These are phyloP conservation scores for Sporothrix humicola DNA, from an alignment of 2,329 filamentous ascomycete genomes.

Conservation along the genomic window DNA sequence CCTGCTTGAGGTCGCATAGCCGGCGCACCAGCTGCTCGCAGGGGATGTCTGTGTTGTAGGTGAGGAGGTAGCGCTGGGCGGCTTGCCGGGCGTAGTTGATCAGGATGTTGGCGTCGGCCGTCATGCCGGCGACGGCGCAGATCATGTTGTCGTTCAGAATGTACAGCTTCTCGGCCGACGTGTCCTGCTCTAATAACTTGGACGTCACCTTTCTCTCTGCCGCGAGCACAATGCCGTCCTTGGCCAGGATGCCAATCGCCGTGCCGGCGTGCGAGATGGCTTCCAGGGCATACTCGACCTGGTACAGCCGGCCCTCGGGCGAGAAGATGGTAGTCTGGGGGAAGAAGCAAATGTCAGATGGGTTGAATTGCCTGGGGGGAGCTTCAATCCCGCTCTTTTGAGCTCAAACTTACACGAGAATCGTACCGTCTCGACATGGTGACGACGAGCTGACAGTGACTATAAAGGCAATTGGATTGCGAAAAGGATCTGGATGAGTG, in stretches of 20 bases:
- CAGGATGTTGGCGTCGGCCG: conserved; percentile 98
- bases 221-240: conserved; percentile 97
- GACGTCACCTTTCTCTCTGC: conserved; percentile 99
- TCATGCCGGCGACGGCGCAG: conserved; percentile 98
- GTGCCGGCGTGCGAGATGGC: conserved; percentile 98
- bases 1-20: conserved; percentile 97
- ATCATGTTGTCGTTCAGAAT: conserved; percentile 99
- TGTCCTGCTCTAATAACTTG: conserved; percentile 98
- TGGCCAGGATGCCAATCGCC: conserved; percentile 92
- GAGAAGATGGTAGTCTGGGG: conserved; percentile 98
- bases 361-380: background rate
- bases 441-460: conserved; percentile 15
- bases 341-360: background rate
- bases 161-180: conserved; percentile 99
- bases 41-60: conserved; percentile 99
- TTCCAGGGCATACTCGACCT: conserved; percentile 98
- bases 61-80: conserved; percentile 95
- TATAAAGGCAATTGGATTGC: background rate
- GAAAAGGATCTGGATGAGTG: background rate
- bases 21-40: conserved; percentile 98
- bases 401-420: conserved; percentile 74
- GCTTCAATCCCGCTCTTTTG: conserved; percentile 26
- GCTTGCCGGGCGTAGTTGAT: conserved; percentile 99
- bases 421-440: conserved; percentile 96
- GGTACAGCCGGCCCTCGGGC: conserved; percentile 95